phyloP scores from a whole-genome alignment of 345 rosid species.

The Populus simonii region DNA sequence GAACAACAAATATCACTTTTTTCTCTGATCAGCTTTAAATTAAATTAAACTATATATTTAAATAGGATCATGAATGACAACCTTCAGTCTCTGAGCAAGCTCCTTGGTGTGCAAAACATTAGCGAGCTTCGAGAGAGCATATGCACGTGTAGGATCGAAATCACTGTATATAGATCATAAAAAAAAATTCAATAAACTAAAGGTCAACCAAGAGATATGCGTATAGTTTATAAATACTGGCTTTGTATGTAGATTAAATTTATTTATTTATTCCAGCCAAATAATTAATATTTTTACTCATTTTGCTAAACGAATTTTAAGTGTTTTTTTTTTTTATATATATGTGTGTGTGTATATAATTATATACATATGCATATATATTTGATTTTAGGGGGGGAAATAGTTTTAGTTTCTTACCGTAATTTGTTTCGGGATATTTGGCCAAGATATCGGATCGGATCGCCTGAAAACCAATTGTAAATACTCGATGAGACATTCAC shows the following conservation, averaged over 20 bases:
- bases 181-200: neutral
- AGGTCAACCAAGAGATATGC: constrained; percentile 28
- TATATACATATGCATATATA: neutral
- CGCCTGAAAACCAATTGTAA: constrained; percentile 88
- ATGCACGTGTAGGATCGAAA: constrained; percentile 94
- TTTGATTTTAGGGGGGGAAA: neutral
- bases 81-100: constrained; percentile 78
- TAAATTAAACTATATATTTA: neutral
- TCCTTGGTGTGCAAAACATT: constrained; percentile 95
- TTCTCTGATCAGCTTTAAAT: neutral
- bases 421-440: constrained; percentile 65
- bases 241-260: neutral
- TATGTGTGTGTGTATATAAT: too few species aligned
- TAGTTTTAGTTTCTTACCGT: constrained; percentile 24
- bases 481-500: constrained; percentile 88
- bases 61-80: constrained; percentile 4
- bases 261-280: neutral
- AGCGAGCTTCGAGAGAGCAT: constrained; percentile 98
- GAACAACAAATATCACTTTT: constrained; percentile 38
- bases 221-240: neutral
- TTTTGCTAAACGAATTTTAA: too few species aligned
- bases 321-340: too few species aligned
- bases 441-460: constrained; percentile 62
- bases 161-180: constrained; percentile 38
- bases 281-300: neutral